These are phyloP conservation scores for Paecilomyces fulvus DNA, from an alignment of 2,329 filamentous ascomycete genomes.

Conservation along the genomic window DNA sequence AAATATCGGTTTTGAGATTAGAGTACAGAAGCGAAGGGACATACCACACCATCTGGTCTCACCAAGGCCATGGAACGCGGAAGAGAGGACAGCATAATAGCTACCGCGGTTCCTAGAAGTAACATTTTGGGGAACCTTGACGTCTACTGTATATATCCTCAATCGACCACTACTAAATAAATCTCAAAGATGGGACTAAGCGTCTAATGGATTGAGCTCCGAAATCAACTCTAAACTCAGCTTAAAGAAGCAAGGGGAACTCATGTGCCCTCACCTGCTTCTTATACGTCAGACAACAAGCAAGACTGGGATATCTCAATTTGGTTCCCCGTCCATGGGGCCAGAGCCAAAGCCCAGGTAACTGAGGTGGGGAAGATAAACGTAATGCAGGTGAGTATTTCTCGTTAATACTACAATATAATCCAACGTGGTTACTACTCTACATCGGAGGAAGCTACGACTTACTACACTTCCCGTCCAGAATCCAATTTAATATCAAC, in stretches of 20 bases:
- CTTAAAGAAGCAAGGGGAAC: too few relatives aligned
- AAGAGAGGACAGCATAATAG: conserved; percentile 11
- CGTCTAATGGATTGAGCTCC: too few relatives aligned
- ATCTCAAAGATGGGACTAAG: too few relatives aligned
- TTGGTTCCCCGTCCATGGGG: too few relatives aligned
- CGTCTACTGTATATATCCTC: background rate
- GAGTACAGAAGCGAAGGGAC: background rate
- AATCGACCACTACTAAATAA: background rate
- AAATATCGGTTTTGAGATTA: background rate
- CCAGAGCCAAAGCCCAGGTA: background rate
- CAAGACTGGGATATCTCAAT: too few relatives aligned
- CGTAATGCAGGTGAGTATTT: background rate
- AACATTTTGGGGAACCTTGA: background rate
- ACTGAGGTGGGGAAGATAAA: background rate
- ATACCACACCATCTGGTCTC: conserved; percentile 20
- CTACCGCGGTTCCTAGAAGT: conserved; percentile 3
- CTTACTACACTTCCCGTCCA: too few relatives aligned
- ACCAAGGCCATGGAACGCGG: conserved; percentile 15
- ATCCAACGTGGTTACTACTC: background rate
- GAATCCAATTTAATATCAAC: too few relatives aligned
- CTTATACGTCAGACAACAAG: too few relatives aligned
- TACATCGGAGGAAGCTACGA: background rate
- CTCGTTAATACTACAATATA: background rate
- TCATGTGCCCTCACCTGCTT: too few relatives aligned
- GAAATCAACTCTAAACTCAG: too few relatives aligned